Evolutionary conservation across 306 rosid genomes (phyloP).

Genomic region (Mucuna pruriens): DNA sequence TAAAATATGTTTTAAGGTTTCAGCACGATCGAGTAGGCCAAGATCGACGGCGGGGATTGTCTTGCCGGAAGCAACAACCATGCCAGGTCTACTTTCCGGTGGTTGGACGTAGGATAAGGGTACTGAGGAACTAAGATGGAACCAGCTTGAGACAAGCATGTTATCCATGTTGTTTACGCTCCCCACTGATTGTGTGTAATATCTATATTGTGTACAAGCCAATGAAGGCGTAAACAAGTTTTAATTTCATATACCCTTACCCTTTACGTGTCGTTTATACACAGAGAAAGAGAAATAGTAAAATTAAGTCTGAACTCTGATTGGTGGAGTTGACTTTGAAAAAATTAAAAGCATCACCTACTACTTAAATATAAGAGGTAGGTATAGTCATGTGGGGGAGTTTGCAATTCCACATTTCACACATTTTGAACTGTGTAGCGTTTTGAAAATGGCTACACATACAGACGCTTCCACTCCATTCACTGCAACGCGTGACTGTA

Average conservation of each 20-base stretch:
- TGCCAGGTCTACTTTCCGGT: slow-evolving; percentile 51
- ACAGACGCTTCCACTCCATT: too few relatives aligned
- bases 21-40: slow-evolving; percentile 21
- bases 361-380: neutral
- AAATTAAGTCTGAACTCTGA: neutral
- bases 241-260: neutral
- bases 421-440: too few relatives aligned
- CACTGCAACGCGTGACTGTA: too few relatives aligned
- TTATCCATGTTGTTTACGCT: slow-evolving; percentile 36
- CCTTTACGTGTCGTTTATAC: neutral
- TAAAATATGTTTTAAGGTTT: slow-evolving; percentile 45
- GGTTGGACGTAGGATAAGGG: slow-evolving; percentile 54
- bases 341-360: slow-evolving; percentile 15
- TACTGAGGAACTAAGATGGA: slow-evolving; percentile 38
- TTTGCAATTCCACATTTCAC: neutral
- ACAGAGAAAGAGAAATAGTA: neutral
- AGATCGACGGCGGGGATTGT: slow-evolving; percentile 65
- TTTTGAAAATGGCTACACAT: too few relatives aligned
- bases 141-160: slow-evolving; percentile 49
- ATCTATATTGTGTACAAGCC: neutral
- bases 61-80: slow-evolving; percentile 18
- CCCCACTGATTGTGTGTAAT: slow-evolving; percentile 7
- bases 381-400: neutral
- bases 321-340: neutral
- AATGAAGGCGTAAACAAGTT: neutral